Conservation (phyloP, 2,329 filamentous ascomycete species). For the Stemphylium lycopersici region DNA sequence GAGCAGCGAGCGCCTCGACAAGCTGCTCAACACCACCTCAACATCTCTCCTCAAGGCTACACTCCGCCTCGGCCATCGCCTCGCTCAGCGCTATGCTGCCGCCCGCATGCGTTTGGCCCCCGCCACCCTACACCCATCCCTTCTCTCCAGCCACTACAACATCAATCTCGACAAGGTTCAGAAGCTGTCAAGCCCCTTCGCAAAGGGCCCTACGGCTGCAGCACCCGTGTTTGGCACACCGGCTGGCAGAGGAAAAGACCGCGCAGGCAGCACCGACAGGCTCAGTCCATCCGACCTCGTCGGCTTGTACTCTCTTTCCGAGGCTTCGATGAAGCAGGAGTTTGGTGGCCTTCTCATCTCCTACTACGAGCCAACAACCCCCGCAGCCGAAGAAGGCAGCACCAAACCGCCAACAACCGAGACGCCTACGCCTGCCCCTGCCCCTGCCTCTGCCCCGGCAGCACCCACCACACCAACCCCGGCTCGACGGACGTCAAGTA, state of each 20-base stretch:
- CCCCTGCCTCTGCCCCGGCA: slow-evolving; percentile 59
- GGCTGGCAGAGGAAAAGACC: slow-evolving; percentile 72
- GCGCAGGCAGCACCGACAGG: slow-evolving; percentile 43
- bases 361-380: slow-evolving; percentile 69
- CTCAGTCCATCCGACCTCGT: slow-evolving; percentile 69
- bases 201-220: slow-evolving; percentile 65
- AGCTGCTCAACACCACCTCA: slow-evolving; percentile 86
- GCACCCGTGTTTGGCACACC: slow-evolving; percentile 60
- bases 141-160: slow-evolving; percentile 83
- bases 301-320: slow-evolving; percentile 64
- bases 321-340: slow-evolving; percentile 66
- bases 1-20: slow-evolving; percentile 87
- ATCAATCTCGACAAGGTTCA: slow-evolving; percentile 78
- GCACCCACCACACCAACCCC: slow-evolving; percentile 77
- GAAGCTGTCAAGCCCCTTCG: slow-evolving; percentile 81
- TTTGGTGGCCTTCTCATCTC: slow-evolving; percentile 82
- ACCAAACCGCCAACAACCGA: slow-evolving; percentile 34
- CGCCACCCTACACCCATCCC: slow-evolving; percentile 71
- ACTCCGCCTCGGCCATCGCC: slow-evolving; percentile 79
- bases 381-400: slow-evolving; percentile 33
- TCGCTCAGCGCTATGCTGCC: slow-evolving; percentile 91
- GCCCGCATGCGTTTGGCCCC: slow-evolving; percentile 75
- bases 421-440: slow-evolving; percentile 63
- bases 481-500: slow-evolving; percentile 67
- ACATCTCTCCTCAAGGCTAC: slow-evolving; percentile 77